Percentiles rank a stretch among this genome's conserved stretches.
phyloP scores from a whole-genome alignment of 129 eudicot species.

The Lonicera japonica region DNA sequence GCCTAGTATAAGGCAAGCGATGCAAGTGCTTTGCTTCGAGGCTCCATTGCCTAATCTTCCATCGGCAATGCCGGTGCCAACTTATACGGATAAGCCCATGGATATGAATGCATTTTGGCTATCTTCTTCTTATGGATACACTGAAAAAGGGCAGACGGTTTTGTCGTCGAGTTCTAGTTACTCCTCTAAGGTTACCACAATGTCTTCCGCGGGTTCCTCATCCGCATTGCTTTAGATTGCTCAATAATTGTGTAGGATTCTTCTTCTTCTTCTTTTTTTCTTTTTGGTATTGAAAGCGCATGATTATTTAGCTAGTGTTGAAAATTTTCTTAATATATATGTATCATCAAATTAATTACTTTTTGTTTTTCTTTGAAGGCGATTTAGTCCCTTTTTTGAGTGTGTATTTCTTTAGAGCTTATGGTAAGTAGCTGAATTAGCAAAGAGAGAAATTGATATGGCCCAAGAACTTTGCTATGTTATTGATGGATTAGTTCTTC shows the following conservation, averaged over 20 bases:
- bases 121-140: neutral
- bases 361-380: too few relatives aligned
- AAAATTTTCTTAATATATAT: too few relatives aligned
- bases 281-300: too few relatives aligned
- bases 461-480: too few relatives aligned
- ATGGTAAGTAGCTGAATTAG: too few relatives aligned
- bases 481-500: too few relatives aligned
- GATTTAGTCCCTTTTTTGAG: too few relatives aligned
- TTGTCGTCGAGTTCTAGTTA: neutral
- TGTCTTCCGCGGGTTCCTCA: neutral
- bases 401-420: too few relatives aligned
- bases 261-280: too few relatives aligned
- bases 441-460: too few relatives aligned
- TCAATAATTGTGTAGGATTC: neutral
- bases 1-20: slow-evolving; percentile 25
- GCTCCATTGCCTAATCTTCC: slow-evolving; percentile 23
- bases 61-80: slow-evolving; percentile 14
- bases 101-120: slow-evolving; percentile 3
- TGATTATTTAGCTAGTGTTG: too few relatives aligned
- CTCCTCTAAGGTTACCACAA: neutral
- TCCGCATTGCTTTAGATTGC: neutral
- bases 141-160: neutral
- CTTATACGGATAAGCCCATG: slow-evolving; percentile 9
- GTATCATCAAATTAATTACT: too few relatives aligned
- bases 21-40: slow-evolving; percentile 18